Evolutionary conservation across 495 filamentous ascomycete genomes (phyloP), one percentile per base, ranked within the genome.

Genomic region (Lepraria neglecta): DNA sequence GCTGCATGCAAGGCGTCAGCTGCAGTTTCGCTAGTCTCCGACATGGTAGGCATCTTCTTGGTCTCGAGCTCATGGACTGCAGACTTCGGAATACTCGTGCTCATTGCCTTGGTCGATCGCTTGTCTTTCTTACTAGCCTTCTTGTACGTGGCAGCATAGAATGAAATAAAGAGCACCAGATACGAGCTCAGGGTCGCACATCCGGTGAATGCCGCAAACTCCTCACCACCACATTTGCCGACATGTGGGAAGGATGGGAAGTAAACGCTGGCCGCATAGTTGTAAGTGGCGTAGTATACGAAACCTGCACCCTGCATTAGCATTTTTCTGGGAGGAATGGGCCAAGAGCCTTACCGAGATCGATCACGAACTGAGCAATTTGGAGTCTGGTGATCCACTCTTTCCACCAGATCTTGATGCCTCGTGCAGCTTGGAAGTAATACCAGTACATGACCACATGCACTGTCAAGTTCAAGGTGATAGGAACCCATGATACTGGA

Each of bases 331-430:
- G 17, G 28, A 21, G 40, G 10, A 28, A 30, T 9, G 35, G 2
- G 24, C 6, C 10, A 3, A 3, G 0, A 24, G 4, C 0, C 54
- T 38, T 43, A 63, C 61, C 64, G 2, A 68, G 56, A 40, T 66
- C 66, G n/a, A 67, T 59, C 51, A 67, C 59, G 42, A 67, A 92
- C 73, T 92, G 88, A 68, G 82, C 80, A 73, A 92, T 92, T 73
- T 92, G 88, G 62, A 92, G 86, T 67, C 87, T 82, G 64, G 88
- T 92, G 74, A 92, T 89, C 84, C 88, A 92, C 72, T 91, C 84
- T 80, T 92, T 92, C 88, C 88, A 92, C 88, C 88, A 91, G 73
- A 92, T 89, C 62, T 79, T 79, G 74, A 92, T 80, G 65, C 88
- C 88, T 64, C 88, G 86, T 14, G 88, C 87, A 69, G 84, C 84